Conservation (phyloP, 2,329 filamentous ascomycete species). For the Cercospora brassicicola region DNA sequence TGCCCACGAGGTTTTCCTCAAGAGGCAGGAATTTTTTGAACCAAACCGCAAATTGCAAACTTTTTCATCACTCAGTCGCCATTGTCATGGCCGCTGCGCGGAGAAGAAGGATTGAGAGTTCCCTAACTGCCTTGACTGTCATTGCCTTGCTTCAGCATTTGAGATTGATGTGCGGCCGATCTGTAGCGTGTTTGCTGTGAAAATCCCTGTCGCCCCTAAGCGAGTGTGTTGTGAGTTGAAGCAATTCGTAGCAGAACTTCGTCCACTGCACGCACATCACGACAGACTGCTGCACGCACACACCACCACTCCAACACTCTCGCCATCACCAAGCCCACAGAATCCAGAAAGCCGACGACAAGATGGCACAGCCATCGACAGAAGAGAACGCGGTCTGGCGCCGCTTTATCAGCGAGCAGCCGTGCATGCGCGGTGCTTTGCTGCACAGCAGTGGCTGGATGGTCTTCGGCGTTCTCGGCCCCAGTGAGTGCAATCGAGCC, state of each 20-base stretch:
- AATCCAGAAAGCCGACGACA: neutral
- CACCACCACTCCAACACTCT: neutral
- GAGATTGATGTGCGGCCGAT: neutral
- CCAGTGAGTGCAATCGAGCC: neutral
- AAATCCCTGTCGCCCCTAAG: neutral
- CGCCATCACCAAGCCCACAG: neutral
- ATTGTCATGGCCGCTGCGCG: neutral
- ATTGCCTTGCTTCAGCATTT: neutral
- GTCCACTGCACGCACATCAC: neutral
- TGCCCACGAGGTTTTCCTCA: neutral
- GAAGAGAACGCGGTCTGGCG: neutral
- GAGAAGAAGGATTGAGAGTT: neutral
- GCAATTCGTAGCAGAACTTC: neutral
- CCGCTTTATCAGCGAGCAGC: neutral
- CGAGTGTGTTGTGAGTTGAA: neutral
- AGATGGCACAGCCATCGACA: neutral
- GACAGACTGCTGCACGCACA: neutral
- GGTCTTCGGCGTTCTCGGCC: neutral
- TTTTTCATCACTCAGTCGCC: slow-evolving; percentile 2
- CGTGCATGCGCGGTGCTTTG: neutral
- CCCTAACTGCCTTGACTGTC: neutral
- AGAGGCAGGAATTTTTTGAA: neutral
- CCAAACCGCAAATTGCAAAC: neutral
- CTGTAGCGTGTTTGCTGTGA: neutral
- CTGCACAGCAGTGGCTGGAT: neutral